phyloP scores from a whole-genome alignment of 2,329 filamentous ascomycete species.

The Colletotrichum agaves region DNA sequence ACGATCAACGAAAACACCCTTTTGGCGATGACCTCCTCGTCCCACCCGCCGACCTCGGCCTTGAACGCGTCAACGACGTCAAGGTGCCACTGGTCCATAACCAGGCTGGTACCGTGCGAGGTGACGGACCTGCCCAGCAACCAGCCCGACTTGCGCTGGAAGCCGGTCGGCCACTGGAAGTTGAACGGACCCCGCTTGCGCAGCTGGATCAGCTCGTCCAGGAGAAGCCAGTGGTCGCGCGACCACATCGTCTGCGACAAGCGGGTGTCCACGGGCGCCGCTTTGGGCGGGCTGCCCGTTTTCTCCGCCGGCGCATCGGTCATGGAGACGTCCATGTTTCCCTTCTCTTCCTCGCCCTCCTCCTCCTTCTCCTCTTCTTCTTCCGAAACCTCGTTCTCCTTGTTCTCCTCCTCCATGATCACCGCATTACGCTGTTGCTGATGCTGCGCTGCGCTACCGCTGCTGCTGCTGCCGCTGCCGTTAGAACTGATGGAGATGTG shows the following conservation, averaged over 20 bases:
- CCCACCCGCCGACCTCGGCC: slow-evolving; percentile 60
- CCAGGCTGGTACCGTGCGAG: slow-evolving; percentile 58
- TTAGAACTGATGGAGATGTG: slow-evolving; percentile 21
- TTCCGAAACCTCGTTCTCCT: slow-evolving; percentile 48
- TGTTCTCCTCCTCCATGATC: slow-evolving; percentile 39
- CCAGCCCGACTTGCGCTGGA: slow-evolving; percentile 45
- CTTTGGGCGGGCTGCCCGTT: neutral
- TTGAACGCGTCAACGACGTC: slow-evolving; percentile 67
- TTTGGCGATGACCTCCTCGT: slow-evolving; percentile 60
- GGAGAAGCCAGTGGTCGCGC: slow-evolving; percentile 62
- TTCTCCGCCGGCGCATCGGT: slow-evolving; percentile 18
- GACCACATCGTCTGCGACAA: slow-evolving; percentile 60
- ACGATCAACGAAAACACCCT: slow-evolving; percentile 64
- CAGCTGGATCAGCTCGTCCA: slow-evolving; percentile 63
- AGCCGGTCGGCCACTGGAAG: slow-evolving; percentile 46
- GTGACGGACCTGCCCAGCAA: slow-evolving; percentile 61
- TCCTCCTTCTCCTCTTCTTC: slow-evolving; percentile 28
- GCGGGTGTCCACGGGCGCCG: neutral
- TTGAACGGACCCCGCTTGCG: slow-evolving; percentile 54
- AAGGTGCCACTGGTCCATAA: slow-evolving; percentile 66
- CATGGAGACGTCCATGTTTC: slow-evolving; percentile 30
- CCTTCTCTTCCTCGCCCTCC: slow-evolving; percentile 48
- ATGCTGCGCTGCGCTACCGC: slow-evolving; percentile 2
- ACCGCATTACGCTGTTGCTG: slow-evolving; percentile 8
- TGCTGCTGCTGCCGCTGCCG: slow-evolving; percentile 14